Evolutionary conservation across 1,284 basidiomycete species (phyloP).

Genomic region (Papiliotrema terrestris): DNA sequence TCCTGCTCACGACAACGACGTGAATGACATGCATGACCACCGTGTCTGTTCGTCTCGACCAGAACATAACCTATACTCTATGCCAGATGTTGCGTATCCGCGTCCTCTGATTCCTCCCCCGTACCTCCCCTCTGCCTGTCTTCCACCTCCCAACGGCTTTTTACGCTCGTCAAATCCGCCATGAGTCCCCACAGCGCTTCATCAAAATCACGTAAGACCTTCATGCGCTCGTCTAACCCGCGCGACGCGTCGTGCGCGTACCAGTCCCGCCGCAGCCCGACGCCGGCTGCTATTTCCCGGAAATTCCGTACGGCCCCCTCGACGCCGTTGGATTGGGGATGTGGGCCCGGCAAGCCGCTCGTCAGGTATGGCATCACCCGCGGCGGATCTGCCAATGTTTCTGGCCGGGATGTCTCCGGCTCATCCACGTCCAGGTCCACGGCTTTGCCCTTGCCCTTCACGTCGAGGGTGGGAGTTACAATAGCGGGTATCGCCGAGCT

Average conservation of each 20-base stretch:
- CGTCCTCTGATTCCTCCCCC: neutral
- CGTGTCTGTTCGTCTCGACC: no score
- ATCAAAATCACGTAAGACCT: constrained; percentile 70
- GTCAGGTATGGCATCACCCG: constrained; percentile 10
- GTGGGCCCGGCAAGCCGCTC: neutral
- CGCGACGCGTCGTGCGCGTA: constrained; percentile 45
- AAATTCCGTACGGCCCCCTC: neutral
- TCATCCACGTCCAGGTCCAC: neutral
- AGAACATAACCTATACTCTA: no score
- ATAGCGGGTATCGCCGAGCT: neutral
- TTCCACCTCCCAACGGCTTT: constrained; percentile 55
- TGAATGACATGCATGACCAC: no score
- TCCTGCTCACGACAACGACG: no score
- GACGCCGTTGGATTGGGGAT: neutral
- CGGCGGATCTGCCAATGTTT: constrained; percentile 1
- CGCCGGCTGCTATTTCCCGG: neutral
- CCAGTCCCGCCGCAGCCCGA: constrained; percentile 4
- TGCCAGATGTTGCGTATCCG: no score
- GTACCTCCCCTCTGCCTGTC: constrained; percentile 7
- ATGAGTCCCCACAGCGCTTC: constrained; percentile 64
- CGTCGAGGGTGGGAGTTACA: neutral
- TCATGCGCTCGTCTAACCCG: constrained; percentile 69
- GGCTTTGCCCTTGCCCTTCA: constrained; percentile 17
- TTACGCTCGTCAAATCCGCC: constrained; percentile 69
- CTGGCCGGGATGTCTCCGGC: neutral